Percentiles rank a stretch among this genome's conserved stretches.
Conservation (phyloP, 108 stramenopile species). For the Cyclostephanos invisitatus region DNA sequence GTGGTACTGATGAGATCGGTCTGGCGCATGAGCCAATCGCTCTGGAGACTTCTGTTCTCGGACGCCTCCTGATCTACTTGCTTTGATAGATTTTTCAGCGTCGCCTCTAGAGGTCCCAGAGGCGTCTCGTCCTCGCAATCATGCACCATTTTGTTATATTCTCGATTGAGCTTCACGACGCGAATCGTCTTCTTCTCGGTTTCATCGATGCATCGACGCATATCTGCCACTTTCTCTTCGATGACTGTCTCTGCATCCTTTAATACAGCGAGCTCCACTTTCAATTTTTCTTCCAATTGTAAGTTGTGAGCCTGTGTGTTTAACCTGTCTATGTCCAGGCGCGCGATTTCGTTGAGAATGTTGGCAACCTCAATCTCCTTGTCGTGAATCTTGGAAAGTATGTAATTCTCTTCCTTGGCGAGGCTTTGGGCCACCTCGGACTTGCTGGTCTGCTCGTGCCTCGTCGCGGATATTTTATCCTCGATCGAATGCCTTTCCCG, state of each 20-base stretch:
- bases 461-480: conserved; percentile 33
- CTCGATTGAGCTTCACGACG: conserved; percentile 76
- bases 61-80: conserved; percentile 52
- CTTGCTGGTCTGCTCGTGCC: conserved; percentile 59
- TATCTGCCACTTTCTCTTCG: conserved; percentile 72
- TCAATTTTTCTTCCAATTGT: conserved; percentile 65
- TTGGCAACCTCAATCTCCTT: conserved; percentile 59
- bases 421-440: conserved; percentile 73
- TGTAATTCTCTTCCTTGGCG: conserved; percentile 44
- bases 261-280: conserved; percentile 42
- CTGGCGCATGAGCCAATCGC: conserved; percentile 70
- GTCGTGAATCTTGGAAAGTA: conserved; percentile 58
- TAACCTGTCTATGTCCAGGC: conserved; percentile 67
- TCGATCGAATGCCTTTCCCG: conserved; percentile 62
- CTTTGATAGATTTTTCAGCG: conserved; percentile 70
- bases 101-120: conserved; percentile 79
- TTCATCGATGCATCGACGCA: conserved; percentile 82
- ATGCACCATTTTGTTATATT: conserved; percentile 77
- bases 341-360: conserved; percentile 74
- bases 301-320: conserved; percentile 71
- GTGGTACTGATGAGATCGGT: conserved; percentile 60
- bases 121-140: conserved; percentile 61
- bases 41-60: conserved; percentile 53
- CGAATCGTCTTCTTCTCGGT: conserved; percentile 84
- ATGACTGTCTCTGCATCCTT: conserved; percentile 57